Evolutionary conservation across 495 filamentous ascomycete species (phyloP), one percentile per base, ranked within the genome.

Genomic region (Zalerion maritima): DNA sequence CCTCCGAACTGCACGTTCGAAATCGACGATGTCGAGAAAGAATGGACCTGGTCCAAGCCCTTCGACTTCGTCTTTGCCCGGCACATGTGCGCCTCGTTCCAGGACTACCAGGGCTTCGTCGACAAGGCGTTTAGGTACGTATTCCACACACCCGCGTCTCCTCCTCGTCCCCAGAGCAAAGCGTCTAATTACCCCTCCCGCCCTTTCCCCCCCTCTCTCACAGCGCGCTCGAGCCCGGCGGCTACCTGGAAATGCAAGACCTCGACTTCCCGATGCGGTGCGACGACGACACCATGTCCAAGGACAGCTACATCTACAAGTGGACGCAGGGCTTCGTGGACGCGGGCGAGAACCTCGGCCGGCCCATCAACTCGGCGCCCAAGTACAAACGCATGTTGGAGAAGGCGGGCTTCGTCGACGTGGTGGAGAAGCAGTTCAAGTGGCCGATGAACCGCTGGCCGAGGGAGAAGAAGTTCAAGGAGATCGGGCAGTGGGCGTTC

Each of bases 401-500:
- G 20, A 34, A 54, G 11, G 64, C 57, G 6, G 62, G 64, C 6
- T 71, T 71, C 37, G 45, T 52, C 5, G 52, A 66, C 16, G 45
- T 69, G 7, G 49, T 48, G 9, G 57, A 65, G 30, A 42, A 46
- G 19, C 42, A 33, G 9, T 65, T 62, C 36, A 69, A 71, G 33
- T 57, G 63, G 45, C 69, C 69, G 3, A 41, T 62, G 14, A 62
- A 59, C 10, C 55, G 57, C 5, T 73, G 67, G 60, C 47, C 65
- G 1, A 47, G 42, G 14, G 58, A 72, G 29, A 41, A 41, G 24
- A 49, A 54, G 14, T 36, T 65, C 18, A 64, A 62, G 34, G 62
- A 70, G 27, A 45, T 70, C n/a, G 67, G 67, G 4, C 43, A 32
- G 36, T 64, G 55, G 37, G 57, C 64, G 31, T 55, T 58, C 19